Evolutionary conservation across 768 basidiomycete species (phyloP), one percentile per base, ranked within the genome.

Genomic region (Infundibulicybe gibba): DNA sequence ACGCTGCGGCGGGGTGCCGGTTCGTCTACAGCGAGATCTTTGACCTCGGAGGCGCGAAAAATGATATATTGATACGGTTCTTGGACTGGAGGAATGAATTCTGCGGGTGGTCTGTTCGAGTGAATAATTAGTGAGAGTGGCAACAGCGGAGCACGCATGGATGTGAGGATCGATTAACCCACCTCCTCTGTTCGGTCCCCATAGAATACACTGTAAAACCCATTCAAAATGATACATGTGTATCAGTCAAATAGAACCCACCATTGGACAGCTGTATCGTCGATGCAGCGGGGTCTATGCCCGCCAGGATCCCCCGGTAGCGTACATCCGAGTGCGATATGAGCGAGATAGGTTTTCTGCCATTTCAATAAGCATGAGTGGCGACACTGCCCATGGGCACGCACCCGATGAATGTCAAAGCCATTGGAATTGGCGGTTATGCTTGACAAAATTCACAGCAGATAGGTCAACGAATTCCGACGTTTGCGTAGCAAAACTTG

Each of bases 241-340:
- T 38, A 14, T n/a, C n/a, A 38, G 35, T 6, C 35, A 38, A 38
- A n/a, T 14, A 6, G 35, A 38, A 48, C 73, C 37, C 51, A 90
- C 90, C 90, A 76, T 91, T 90, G 30, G 87, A 88, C 32, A 93
- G 77, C 61, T 89, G 87, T 53, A 94, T 93, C 3, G 91, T 94
- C 10, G 88, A 90, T 42, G 86, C 86, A 51, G 71, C 78, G 31
- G 90, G 85, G 69, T 92, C 89, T 59, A 94, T 91, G 33, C 88
- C 89, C 41, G 87, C 87, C 40, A 94, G 74, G 51, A 89, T 90
- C 50, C 90, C 90, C 53, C 88, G 78, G 69, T 93, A 94, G 47
- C 91, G 85, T 50, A 93, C 87, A 79, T 91, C 91, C 43, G 88
- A 90, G 64, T 90, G 87, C 48, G 90, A 92, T 63, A 90, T 86